Conservation (phyloP, 169 alveolate species). For the Cryptosporidium tyzzeri region DNA sequence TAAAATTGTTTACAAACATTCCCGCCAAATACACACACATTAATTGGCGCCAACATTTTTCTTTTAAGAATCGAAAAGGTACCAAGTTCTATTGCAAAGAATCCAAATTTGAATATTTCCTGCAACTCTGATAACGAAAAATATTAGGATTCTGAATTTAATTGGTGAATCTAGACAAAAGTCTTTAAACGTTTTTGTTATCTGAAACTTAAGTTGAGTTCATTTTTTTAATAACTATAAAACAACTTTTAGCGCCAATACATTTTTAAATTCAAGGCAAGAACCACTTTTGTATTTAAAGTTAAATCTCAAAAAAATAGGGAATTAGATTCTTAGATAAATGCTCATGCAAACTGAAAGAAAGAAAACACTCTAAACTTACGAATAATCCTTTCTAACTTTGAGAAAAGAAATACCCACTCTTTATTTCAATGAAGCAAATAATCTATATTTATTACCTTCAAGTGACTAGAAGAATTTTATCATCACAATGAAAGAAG, state of each 20-base stretch:
- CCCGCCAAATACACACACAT: not conserved
- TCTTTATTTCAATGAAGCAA: not conserved
- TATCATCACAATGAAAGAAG: conserved; percentile 4
- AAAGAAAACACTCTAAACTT: not conserved
- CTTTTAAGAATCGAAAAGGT: not conserved
- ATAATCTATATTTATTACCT: not conserved
- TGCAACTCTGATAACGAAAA: not conserved
- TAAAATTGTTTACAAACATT: no score
- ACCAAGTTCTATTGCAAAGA: not conserved
- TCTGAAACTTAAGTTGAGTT: no score
- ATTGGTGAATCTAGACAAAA: no score
- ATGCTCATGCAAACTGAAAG: not conserved
- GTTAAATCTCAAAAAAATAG: not conserved
- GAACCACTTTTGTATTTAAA: not conserved
- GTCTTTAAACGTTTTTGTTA: no score
- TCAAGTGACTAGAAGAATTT: not conserved
- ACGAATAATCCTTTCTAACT: not conserved
- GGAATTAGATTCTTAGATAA: not conserved
- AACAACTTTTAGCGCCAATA: not conserved
- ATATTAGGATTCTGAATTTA: no score
- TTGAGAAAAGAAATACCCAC: not conserved
- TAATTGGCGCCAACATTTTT: not conserved
- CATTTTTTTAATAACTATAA: no score
- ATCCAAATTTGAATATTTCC: no score
- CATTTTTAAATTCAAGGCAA: not conserved